Evolutionary conservation across 148 eudicot species (phyloP).

Genomic region (Nepenthes gracilis): DNA sequence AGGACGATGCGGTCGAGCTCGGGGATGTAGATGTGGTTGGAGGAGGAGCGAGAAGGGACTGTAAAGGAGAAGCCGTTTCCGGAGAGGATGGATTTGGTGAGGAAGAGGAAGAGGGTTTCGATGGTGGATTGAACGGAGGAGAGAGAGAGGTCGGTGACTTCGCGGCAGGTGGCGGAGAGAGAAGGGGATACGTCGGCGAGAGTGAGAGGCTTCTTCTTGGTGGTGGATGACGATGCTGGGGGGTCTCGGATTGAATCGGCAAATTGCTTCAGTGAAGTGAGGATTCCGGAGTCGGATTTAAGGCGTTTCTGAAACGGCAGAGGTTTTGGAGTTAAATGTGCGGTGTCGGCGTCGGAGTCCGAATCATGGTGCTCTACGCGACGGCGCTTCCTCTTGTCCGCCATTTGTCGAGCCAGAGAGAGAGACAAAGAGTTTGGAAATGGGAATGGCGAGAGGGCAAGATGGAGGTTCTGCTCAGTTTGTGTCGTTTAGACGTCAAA

Average conservation of each 20-base stretch:
- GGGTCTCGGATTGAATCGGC: slow-evolving; percentile 15
- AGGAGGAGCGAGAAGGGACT: slow-evolving; percentile 74
- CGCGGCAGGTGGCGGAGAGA: slow-evolving; percentile 73
- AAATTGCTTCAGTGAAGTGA: slow-evolving; percentile 39
- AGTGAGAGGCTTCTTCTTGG: slow-evolving; percentile 25
- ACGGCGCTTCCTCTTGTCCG: slow-evolving; percentile 69
- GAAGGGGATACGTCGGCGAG: slow-evolving; percentile 48
- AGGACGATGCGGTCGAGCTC: slow-evolving; percentile 89
- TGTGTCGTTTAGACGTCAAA: too few species aligned
- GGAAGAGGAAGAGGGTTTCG: slow-evolving; percentile 49
- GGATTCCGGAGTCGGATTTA: slow-evolving; percentile 50
- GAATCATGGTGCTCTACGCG: slow-evolving; percentile 18
- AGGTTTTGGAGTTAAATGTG: slow-evolving; percentile 17
- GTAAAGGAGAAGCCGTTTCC: slow-evolving; percentile 71
- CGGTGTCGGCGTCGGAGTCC: slow-evolving; percentile 21
- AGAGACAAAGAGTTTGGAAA: too few species aligned
- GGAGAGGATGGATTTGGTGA: slow-evolving; percentile 67
- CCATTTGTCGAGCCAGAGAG: slow-evolving; percentile 22
- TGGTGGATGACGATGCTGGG: slow-evolving; percentile 23
- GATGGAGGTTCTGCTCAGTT: too few species aligned
- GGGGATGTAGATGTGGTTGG: slow-evolving; percentile 86
- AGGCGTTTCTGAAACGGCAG: slow-evolving; percentile 52
- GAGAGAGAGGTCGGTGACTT: slow-evolving; percentile 80
- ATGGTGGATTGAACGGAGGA: slow-evolving; percentile 67
- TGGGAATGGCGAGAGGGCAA: too few species aligned